A percentile compares a stretch with the other conserved stretches of the same genome.
phyloP scores from a whole-genome alignment of 176 grass and related monocot species.

The Avena insularis region DNA sequence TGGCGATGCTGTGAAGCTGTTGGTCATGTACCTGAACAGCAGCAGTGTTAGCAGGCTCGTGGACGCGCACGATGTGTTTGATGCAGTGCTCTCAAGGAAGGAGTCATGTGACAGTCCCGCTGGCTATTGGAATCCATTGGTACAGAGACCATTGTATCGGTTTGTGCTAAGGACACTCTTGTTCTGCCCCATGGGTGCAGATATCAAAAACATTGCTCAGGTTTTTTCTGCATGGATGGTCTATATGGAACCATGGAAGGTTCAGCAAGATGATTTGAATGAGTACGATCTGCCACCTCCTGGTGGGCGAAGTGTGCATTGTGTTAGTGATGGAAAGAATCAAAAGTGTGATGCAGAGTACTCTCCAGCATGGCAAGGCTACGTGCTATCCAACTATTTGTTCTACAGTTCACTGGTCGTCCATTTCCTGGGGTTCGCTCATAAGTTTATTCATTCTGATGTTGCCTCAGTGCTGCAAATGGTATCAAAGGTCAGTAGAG shows the following conservation, averaged over 20 bases:
- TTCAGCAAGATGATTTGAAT: slow-evolving; percentile 59
- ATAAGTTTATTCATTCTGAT: slow-evolving; percentile 92
- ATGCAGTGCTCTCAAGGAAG: slow-evolving; percentile 45
- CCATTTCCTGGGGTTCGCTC: slow-evolving; percentile 92
- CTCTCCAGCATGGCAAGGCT: slow-evolving; percentile 58
- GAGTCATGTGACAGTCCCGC: slow-evolving; percentile 29
- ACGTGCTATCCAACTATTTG: slow-evolving; percentile 85
- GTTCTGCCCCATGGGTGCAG: slow-evolving; percentile 66
- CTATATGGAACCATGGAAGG: slow-evolving; percentile 93
- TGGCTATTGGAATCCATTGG: slow-evolving; percentile 61
- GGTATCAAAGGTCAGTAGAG: slow-evolving; percentile 66
- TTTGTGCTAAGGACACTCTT: slow-evolving; percentile 84
- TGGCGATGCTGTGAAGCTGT: slow-evolving; percentile 64
- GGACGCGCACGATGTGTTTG: slow-evolving; percentile 29
- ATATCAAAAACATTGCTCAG: slow-evolving; percentile 64
- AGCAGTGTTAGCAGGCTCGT: slow-evolving; percentile 1
- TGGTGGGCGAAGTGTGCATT: slow-evolving; percentile 34
- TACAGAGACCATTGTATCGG: slow-evolving; percentile 85
- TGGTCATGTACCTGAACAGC: slow-evolving; percentile 72
- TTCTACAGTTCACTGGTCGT: slow-evolving; percentile 91
- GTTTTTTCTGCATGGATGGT: slow-evolving; percentile 76
- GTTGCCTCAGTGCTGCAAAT: slow-evolving; percentile 65
- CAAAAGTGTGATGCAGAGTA: slow-evolving; percentile 47
- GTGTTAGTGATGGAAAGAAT: slow-evolving; percentile 28
- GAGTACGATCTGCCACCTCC: slow-evolving; percentile 46